A percentile compares a stretch with the other conserved stretches of the same genome.
Conservation (phyloP, 2,329 filamentous ascomycete species). For the Thelonectria discophora region DNA sequence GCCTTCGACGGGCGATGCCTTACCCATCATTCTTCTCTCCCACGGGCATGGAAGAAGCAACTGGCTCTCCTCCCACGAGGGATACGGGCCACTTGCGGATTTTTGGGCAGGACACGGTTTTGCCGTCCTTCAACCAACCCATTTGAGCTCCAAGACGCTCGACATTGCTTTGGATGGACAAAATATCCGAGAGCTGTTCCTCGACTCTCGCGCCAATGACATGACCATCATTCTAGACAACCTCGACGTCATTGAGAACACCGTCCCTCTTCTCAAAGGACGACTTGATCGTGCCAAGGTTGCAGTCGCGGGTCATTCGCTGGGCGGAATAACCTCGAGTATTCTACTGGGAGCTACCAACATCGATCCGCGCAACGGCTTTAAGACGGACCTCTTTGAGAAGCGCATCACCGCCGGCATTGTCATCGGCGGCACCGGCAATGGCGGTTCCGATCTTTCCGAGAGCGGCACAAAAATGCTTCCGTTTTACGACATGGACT, state of each 20-base stretch:
- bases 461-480: conserved; percentile 28
- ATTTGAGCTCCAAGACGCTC: conserved; percentile 36
- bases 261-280: conserved; percentile 34
- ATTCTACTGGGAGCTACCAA: conserved; percentile 36
- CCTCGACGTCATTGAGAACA: conserved; percentile 35
- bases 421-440: conserved; percentile 36
- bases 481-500: conserved; percentile 34
- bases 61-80: conserved; percentile 39
- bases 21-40: conserved; percentile 41
- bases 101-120: conserved; percentile 43
- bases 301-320: conserved; percentile 39
- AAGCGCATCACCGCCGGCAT: conserved; percentile 40
- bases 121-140: conserved; percentile 42
- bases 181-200: conserved; percentile 30
- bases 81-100: conserved; percentile 38
- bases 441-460: conserved; percentile 24
- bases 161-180: conserved; percentile 8
- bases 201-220: conserved; percentile 36
- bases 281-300: conserved; percentile 37
- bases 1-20: conserved; percentile 20
- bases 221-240: conserved; percentile 37
- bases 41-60: conserved; percentile 42
- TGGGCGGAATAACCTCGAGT: conserved; percentile 33
- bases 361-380: conserved; percentile 34
- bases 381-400: conserved; percentile 23